Conservation (phyloP, 2,329 filamentous ascomycete genomes). For the Mycosphaerelloides madeirae region DNA sequence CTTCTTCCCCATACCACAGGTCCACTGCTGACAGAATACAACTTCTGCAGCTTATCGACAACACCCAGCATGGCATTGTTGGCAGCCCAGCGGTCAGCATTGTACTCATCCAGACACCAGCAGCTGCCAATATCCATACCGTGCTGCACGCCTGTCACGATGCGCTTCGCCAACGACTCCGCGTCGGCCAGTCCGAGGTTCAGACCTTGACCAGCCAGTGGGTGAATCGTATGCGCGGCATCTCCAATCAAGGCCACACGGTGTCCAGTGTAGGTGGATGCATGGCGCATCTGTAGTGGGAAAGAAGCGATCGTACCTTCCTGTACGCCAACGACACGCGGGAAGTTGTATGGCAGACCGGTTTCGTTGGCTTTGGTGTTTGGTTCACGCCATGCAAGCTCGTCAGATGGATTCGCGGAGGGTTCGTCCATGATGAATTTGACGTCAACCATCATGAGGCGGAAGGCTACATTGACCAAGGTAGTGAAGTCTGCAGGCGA, state of each 20-base stretch:
- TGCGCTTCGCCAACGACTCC: slow-evolving; percentile 67
- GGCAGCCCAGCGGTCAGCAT: slow-evolving; percentile 70
- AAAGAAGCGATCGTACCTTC: slow-evolving; percentile 80
- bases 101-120: slow-evolving; percentile 76
- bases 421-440: slow-evolving; percentile 69
- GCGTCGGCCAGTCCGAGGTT: slow-evolving; percentile 92
- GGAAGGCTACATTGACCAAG: slow-evolving; percentile 91
- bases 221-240: slow-evolving; percentile 91
- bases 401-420: slow-evolving; percentile 52
- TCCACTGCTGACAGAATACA: slow-evolving; percentile 76
- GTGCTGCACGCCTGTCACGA: slow-evolving; percentile 71
- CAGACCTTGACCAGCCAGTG: slow-evolving; percentile 86
- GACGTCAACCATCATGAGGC: slow-evolving; percentile 72
- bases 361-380: slow-evolving; percentile 54
- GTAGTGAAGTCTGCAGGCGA: slow-evolving; percentile 68
- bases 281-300: slow-evolving; percentile 84
- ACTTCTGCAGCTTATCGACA: slow-evolving; percentile 85
- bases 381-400: slow-evolving; percentile 75
- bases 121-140: slow-evolving; percentile 81
- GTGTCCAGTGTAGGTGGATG: slow-evolving; percentile 87
- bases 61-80: slow-evolving; percentile 75
- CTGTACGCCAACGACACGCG: slow-evolving; percentile 66
- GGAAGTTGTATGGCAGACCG: slow-evolving; percentile 41
- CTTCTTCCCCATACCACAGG: slow-evolving; percentile 77
- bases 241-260: slow-evolving; percentile 91